These are phyloP conservation scores for Malassezia psittaci DNA, from an alignment of 1,284 basidiomycete genomes.

Conservation along the genomic window DNA sequence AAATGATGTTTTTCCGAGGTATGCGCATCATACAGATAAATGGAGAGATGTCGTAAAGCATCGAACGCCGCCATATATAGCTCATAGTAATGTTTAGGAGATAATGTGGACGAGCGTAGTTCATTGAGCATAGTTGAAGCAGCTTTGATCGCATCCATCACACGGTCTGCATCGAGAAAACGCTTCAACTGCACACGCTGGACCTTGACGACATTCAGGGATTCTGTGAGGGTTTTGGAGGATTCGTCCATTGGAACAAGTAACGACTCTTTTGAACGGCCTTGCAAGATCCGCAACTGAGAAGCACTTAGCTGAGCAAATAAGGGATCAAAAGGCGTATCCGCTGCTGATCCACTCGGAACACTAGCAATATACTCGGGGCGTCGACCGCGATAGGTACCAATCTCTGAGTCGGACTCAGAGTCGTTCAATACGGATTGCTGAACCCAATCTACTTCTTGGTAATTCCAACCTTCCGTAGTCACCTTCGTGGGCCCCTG, in stretches of 20 bases:
- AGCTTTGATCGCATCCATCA: slow-evolving; percentile 47
- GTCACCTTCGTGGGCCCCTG: not conserved
- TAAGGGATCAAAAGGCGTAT: not conserved
- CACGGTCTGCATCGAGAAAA: slow-evolving; percentile 38
- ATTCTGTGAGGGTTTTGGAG: slow-evolving; percentile 39
- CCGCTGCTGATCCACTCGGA: not conserved
- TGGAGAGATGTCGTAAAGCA: slow-evolving; percentile 42
- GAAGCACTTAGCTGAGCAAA: not conserved
- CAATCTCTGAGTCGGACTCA: not conserved
- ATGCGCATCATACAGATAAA: slow-evolving; percentile 46
- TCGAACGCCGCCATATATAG: slow-evolving; percentile 48
- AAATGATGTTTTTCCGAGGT: slow-evolving; percentile 42
- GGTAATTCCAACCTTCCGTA: not conserved
- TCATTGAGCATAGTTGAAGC: slow-evolving; percentile 45
- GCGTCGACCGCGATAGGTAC: slow-evolving; percentile 5
- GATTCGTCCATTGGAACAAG: slow-evolving; percentile 42
- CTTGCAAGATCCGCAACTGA: not conserved
- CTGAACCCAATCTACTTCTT: not conserved
- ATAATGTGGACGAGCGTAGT: slow-evolving; percentile 38
- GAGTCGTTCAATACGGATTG: not conserved
- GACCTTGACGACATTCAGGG: slow-evolving; percentile 44
- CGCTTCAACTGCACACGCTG: slow-evolving; percentile 46
- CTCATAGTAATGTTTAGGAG: slow-evolving; percentile 46
- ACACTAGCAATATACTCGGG: not conserved
- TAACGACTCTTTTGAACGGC: not conserved